Evolutionary conservation across 2,329 filamentous ascomycete genomes (phyloP).

Genomic region (Didymella arachidicola): DNA sequence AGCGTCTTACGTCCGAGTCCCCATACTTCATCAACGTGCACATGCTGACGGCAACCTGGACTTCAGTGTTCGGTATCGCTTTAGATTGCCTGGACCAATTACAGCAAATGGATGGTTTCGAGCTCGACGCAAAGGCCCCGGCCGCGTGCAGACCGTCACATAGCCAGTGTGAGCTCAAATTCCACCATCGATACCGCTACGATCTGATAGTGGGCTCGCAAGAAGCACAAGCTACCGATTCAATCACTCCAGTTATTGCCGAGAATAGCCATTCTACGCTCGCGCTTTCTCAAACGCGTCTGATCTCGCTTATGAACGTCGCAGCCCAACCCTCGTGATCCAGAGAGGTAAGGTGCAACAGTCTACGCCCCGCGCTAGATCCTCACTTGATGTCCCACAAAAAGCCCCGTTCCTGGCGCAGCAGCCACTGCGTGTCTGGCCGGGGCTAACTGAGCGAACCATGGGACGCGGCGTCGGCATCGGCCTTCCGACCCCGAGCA

Average conservation of each 20-base stretch:
- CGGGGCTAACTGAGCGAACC: conserved; percentile 11
- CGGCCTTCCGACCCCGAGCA: background rate
- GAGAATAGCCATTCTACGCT: background rate
- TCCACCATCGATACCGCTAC: background rate
- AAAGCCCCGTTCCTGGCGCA: conserved; percentile 16
- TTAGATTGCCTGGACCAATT: background rate
- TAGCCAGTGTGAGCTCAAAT: conserved; percentile 5
- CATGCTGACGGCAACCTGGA: background rate
- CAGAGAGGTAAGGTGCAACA: background rate
- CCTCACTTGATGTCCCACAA: conserved; percentile 3
- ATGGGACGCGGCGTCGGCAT: conserved; percentile 10
- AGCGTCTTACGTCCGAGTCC: background rate
- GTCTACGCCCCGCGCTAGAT: background rate
- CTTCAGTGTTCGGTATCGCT: background rate
- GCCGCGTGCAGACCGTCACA: conserved; percentile 1
- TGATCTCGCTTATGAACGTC: background rate
- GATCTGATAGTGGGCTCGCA: background rate
- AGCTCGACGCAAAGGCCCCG: conserved; percentile 1
- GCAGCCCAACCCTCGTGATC: conserved; percentile 9
- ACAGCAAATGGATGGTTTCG: background rate
- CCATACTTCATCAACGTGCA: background rate
- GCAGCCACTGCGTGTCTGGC: conserved; percentile 15
- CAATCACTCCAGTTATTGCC: conserved; percentile 4
- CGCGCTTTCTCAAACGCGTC: conserved; percentile 6
- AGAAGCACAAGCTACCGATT: conserved; percentile 2